Evolutionary conservation across 2,329 filamentous ascomycete genomes (phyloP).

Genomic region (Colletotrichum neosansevieriae): DNA sequence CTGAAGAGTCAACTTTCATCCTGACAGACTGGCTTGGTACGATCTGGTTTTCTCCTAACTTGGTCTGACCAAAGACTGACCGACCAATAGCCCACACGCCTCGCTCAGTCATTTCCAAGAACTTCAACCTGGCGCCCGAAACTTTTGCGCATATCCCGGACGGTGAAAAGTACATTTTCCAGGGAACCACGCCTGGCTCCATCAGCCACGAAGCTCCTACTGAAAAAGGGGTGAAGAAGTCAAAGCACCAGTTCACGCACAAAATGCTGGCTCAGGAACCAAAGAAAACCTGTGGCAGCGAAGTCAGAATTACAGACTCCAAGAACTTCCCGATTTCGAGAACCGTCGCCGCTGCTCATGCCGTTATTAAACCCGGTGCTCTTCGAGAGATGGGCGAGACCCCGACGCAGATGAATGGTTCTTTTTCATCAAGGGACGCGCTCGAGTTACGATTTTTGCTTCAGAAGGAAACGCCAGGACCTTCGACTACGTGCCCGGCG

Average conservation of each 20-base stretch:
- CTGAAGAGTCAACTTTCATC: constrained; percentile 76
- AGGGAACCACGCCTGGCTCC: constrained; percentile 72
- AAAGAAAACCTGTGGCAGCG: constrained; percentile 74
- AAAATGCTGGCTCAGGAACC: constrained; percentile 78
- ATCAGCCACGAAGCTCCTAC: constrained; percentile 75
- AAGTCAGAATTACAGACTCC: constrained; percentile 80
- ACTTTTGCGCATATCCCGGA: constrained; percentile 76
- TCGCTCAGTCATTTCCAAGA: constrained; percentile 78
- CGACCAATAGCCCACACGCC: constrained; percentile 70
- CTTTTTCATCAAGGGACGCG: constrained; percentile 80
- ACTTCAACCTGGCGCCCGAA: constrained; percentile 79
- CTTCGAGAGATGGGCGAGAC: constrained; percentile 86
- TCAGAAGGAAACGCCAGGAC: constrained; percentile 77
- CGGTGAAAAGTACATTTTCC: constrained; percentile 82
- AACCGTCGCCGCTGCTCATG: constrained; percentile 78
- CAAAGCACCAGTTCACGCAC: constrained; percentile 77
- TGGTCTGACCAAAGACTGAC: constrained; percentile 30
- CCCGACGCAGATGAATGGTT: constrained; percentile 84
- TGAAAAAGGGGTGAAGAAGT: constrained; percentile 73
- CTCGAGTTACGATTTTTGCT: constrained; percentile 80
- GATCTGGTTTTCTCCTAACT: constrained; percentile 39
- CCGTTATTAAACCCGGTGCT: constrained; percentile 77
- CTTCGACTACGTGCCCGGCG: constrained; percentile 80
- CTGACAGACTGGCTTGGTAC: constrained; percentile 78
- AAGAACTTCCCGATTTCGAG: constrained; percentile 80